Evolutionary conservation across 805 yeast genomes (phyloP).

Genomic region (Myxozyma monticola): DNA sequence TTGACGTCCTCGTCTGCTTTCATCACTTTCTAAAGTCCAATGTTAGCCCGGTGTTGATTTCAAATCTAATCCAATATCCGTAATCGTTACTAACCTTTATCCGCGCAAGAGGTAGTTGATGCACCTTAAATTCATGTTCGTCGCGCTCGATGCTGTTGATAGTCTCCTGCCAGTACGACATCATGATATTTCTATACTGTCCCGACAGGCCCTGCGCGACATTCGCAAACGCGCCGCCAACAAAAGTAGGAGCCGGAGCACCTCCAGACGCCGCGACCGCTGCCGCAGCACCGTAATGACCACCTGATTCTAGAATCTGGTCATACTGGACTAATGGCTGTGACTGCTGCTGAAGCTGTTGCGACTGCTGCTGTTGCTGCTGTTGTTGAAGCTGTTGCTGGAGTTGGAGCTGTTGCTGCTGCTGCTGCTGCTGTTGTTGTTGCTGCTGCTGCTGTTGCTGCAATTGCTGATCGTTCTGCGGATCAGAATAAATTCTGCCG

Average conservation of each 20-base stretch:
- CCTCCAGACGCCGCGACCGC: slow-evolving; percentile 32
- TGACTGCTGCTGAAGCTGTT: slow-evolving; percentile 15
- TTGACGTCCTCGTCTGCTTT: slow-evolving; percentile 61
- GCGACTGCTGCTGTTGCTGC: slow-evolving; percentile 5
- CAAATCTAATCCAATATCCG: no score
- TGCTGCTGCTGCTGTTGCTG: slow-evolving; percentile 4
- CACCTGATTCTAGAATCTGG: slow-evolving; percentile 28
- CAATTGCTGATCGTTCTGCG: no score
- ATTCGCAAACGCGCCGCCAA: slow-evolving; percentile 71
- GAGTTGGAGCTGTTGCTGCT: slow-evolving; percentile 3
- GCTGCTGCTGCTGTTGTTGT: slow-evolving; percentile 12
- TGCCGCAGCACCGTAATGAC: slow-evolving; percentile 32
- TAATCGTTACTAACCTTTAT: slow-evolving; percentile 61
- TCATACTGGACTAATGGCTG: slow-evolving; percentile 31
- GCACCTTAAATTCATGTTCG: slow-evolving; percentile 89
- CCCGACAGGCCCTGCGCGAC: slow-evolving; percentile 92
- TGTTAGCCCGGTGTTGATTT: neutral
- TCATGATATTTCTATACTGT: slow-evolving; percentile 79
- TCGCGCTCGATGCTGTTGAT: slow-evolving; percentile 87
- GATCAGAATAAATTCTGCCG: no score
- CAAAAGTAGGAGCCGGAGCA: slow-evolving; percentile 31
- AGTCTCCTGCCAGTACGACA: slow-evolving; percentile 97
- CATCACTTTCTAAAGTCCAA: slow-evolving; percentile 30
- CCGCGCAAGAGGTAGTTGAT: slow-evolving; percentile 92
- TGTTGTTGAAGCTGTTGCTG: slow-evolving; percentile 6